Evolutionary conservation across 352 stramenopile genomes (phyloP).

Genomic region (Aphanomyces invadans): DNA sequence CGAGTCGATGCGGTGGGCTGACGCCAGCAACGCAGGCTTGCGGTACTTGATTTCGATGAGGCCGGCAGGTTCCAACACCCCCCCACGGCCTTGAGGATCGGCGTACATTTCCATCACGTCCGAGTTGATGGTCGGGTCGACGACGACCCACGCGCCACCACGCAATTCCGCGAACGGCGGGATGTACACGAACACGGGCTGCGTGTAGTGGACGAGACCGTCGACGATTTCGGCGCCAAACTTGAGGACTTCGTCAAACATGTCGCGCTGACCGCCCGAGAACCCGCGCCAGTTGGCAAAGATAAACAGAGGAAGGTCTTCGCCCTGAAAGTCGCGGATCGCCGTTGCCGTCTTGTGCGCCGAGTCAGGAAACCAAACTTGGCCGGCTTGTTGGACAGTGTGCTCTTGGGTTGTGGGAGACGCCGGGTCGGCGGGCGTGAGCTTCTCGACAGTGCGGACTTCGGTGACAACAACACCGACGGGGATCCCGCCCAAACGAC

Average conservation of each 20-base stretch:
- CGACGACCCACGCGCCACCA: conserved; percentile 98
- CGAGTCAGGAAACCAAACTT: conserved; percentile 99
- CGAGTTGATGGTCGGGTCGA: conserved; percentile 99
- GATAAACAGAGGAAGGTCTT: conserved; percentile 99
- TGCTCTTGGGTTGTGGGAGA: conserved; percentile 94
- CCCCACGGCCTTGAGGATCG: conserved; percentile 87
- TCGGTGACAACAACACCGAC: conserved; percentile 98
- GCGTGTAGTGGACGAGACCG: conserved; percentile 96
- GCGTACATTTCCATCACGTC: conserved; percentile 99
- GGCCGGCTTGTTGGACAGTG: conserved; percentile 95
- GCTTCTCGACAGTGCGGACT: conserved; percentile 95
- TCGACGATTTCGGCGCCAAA: conserved; percentile 99
- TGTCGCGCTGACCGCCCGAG: conserved; percentile 98
- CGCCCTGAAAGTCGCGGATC: conserved; percentile 98
- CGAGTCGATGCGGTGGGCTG: conserved; percentile 96
- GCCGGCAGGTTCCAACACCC: conserved; percentile 98
- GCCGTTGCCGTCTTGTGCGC: conserved; percentile 99
- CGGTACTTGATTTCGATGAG: conserved; percentile 99
- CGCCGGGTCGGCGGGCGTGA: conserved; percentile 97
- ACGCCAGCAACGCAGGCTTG: conserved; percentile 93
- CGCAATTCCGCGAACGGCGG: conserved; percentile 97
- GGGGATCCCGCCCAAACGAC: conserved; percentile 96
- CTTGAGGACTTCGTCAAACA: conserved; percentile 99
- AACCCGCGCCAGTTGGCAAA: conserved; percentile 99
- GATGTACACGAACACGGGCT: conserved; percentile 99